phyloP scores from a whole-genome alignment of 1,284 basidiomycete genomes.

The Cryptococcus sp. region DNA sequence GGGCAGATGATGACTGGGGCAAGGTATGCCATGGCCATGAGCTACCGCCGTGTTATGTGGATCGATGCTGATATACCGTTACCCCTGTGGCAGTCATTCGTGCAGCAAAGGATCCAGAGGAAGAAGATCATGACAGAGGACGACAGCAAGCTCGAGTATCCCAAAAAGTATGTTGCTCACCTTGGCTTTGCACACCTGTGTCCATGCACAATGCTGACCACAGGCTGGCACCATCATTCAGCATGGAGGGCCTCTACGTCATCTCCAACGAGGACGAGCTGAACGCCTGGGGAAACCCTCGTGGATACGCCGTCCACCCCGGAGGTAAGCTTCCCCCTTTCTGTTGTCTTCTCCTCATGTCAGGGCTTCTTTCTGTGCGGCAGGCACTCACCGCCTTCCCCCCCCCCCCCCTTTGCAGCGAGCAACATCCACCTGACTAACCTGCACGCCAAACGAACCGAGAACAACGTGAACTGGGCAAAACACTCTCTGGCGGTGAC shows the following conservation, averaged over 20 bases:
- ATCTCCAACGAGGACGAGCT: conserved; percentile 60
- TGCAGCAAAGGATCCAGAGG: conserved; percentile 23
- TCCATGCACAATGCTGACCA: conserved; percentile 40
- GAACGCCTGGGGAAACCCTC: conserved; percentile 49
- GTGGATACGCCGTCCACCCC: conserved; percentile 44
- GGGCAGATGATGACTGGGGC: conserved; percentile 65
- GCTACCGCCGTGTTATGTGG: no score
- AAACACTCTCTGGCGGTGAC: conserved; percentile 62
- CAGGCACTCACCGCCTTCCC: no score
- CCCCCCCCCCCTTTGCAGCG: background rate
- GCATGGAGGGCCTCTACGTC: conserved; percentile 58
- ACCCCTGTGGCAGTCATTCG: conserved; percentile 13
- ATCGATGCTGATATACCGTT: no score
- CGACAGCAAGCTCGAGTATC: conserved; percentile 17
- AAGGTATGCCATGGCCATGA: conserved; percentile 5
- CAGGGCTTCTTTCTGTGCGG: no score
- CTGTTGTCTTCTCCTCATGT: no score
- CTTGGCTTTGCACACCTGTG: conserved; percentile 5
- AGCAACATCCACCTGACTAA: conserved; percentile 24
- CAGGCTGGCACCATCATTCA: conserved; percentile 49
- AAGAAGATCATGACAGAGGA: conserved; percentile 17
- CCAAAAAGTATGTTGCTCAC: conserved; percentile 10
- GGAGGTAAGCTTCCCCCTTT: conserved; percentile 27
- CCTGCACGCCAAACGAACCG: conserved; percentile 57
- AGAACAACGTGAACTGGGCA: conserved; percentile 64